Evolutionary conservation across 2,329 filamentous ascomycete species (phyloP).

Genomic region (Nigrospora osmanthi): DNA sequence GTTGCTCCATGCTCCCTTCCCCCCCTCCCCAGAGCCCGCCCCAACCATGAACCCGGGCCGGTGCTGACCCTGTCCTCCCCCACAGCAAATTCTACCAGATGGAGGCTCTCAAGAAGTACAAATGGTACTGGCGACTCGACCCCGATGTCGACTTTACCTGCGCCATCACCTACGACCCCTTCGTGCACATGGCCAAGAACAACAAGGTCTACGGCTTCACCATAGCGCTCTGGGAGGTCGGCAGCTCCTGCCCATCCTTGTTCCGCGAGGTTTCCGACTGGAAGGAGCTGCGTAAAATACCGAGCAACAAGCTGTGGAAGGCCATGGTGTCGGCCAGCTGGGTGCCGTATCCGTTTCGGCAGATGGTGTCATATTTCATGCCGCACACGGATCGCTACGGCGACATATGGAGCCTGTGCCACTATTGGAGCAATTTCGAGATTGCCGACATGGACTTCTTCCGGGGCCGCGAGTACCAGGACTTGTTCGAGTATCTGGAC

Average conservation of each 20-base stretch:
- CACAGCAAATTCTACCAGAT: conserved; percentile 34
- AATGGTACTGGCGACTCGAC: conserved; percentile 39
- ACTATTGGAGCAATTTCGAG: conserved; percentile 41
- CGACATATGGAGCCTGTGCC: conserved; percentile 34
- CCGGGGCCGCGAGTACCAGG: conserved; percentile 29
- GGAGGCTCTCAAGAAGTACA: conserved; percentile 30
- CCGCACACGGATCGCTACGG: conserved; percentile 28
- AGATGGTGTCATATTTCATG: conserved; percentile 23
- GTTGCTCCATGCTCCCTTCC: conserved; percentile 8
- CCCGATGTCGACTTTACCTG: conserved; percentile 36
- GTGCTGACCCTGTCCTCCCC: not conserved
- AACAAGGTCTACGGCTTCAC: conserved; percentile 37
- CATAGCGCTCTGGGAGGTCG: conserved; percentile 33
- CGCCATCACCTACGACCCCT: conserved; percentile 39
- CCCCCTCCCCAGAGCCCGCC: too few species aligned
- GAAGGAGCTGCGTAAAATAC: conserved; percentile 27
- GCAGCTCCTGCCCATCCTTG: conserved; percentile 30
- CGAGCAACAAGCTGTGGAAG: conserved; percentile 29
- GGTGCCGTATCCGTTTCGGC: conserved; percentile 31
- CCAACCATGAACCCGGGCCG: too few species aligned
- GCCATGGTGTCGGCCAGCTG: conserved; percentile 31
- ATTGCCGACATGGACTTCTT: conserved; percentile 38
- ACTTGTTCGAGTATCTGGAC: conserved; percentile 31
- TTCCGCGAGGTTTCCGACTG: conserved; percentile 32
- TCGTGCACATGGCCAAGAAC: conserved; percentile 34